Evolutionary conservation across 306 rosid species (phyloP), one percentile per base, ranked within the genome.

Genomic region (Quercus dentata): DNA sequence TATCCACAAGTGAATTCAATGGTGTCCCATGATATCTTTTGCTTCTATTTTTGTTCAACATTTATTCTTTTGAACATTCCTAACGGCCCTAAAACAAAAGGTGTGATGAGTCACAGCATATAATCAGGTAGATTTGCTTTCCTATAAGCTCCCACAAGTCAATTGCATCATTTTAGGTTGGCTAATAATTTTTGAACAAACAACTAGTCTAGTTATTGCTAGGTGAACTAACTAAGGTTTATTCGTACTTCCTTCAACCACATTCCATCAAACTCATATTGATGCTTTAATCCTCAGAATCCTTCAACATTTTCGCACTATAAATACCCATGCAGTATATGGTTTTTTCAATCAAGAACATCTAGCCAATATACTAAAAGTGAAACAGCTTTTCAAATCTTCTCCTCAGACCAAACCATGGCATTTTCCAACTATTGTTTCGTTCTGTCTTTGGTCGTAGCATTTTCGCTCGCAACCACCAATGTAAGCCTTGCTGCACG

Each of bases 401-500:
- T n/a, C 49, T 33, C 1, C 52, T 67, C 51, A 21, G 9, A 0
- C 5, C 5, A 33, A 35, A 19, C 52, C 8, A 79, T 73, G 78
- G 74, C 35, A 12, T 52, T 57, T 52, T 63, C 74, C 21, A 33
- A 73, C 9, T 71, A 63, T 51, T 73, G 10, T 73, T 15, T 73
- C 67, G 30, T 35, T 51, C 6, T 72, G 10, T 73, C 30, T 3
- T 30, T 79, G 73, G n/a, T 73, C 28, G 61, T 79, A 21, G 57
- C 74, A 20, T 8, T 79, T 11, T 19, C 73, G 5, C 28, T 79
- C 56, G 76, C 89, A 74, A 69, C 81, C 76, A 55, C 80, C 46
- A 59, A 56, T 30, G 71, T 64, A 69, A 80, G 77, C 76, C 18
- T 74, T 1, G 89, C 71, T 2, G 82, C 76, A 15, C 75, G 89